Base-by-base conservation (phyloP, 2,329 filamentous ascomycete species). In the Penicillium sp. region DNA sequence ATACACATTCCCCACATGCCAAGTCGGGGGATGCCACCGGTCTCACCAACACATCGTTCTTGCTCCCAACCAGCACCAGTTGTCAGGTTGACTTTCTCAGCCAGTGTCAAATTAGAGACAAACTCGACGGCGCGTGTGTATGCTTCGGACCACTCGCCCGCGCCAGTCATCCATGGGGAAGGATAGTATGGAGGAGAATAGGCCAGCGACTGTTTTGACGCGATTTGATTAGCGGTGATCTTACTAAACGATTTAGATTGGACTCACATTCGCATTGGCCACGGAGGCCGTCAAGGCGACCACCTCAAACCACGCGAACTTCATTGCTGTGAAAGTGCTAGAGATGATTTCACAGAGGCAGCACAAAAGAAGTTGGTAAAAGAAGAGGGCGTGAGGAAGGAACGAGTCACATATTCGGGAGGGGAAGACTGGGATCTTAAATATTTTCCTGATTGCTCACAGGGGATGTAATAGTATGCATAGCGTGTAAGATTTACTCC, bases 21-120 rank as follows among this genome's bases (percentile, higher is more conserved):
- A 38, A 78, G 65, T 64, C 71, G 70, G 38, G 79, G 78, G 55
- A 81, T 73, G 53, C 75, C 68, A 47, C 80, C 80, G 16, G 79
- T 79, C 65, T 94, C 88, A 59, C 92, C 92, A 13, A 96, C 91
- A 66, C 91, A 94, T 61, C 83, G 81, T 60, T 90, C 89, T 49
- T 83, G 78, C 73, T 82, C 72, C 87, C 87, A 91, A 84, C 92
- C 92, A 62, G 89, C 84, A 73, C 93, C 93, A 0, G 92, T 97
- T 3, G 93, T 97, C 62, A 99, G 74, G 74, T 97, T 97, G 75
- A 97, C 91, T 78, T 96, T 97, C 74, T 97, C 92, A 11, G 86
- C 71, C 36, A 96, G 81, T 0, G 91, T 96, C 75, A 96, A 77
- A 71, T 92, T 86, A 10, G 88, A 88, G 45, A 97, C 91, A 68